These are phyloP conservation scores for Penicillium fimorum DNA, from an alignment of 495 filamentous ascomycete species.

Conservation along the genomic window DNA sequence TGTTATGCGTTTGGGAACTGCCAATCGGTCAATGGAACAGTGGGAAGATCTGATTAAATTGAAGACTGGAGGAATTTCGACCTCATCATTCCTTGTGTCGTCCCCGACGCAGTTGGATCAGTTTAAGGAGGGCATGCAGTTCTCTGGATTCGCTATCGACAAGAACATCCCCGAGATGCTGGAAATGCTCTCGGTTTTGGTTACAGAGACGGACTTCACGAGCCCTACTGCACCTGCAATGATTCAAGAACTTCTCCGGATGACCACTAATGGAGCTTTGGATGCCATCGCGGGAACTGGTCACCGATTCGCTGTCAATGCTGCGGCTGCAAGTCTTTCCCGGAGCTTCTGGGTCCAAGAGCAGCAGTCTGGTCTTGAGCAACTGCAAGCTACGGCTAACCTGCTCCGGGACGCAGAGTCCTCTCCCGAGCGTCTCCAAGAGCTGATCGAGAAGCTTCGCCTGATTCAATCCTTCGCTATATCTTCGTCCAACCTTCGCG, in stretches of 20 bases:
- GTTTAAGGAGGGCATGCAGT: slow-evolving; percentile 75
- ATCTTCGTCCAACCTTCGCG: slow-evolving; percentile 58
- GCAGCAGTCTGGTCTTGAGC: slow-evolving; percentile 79
- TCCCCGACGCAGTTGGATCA: slow-evolving; percentile 67
- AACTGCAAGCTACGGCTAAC: slow-evolving; percentile 79
- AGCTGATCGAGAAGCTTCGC: slow-evolving; percentile 82
- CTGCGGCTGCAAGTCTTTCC: slow-evolving; percentile 76
- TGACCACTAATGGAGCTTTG: slow-evolving; percentile 82
- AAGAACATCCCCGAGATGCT: slow-evolving; percentile 89
- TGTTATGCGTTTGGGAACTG: slow-evolving; percentile 88
- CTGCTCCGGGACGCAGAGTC: slow-evolving; percentile 55
- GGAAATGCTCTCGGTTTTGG: slow-evolving; percentile 72
- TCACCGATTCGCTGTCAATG: slow-evolving; percentile 78
- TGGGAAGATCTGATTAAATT: slow-evolving; percentile 93
- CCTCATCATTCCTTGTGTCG: slow-evolving; percentile 73
- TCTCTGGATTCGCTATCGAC: slow-evolving; percentile 84
- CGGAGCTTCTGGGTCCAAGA: slow-evolving; percentile 68
- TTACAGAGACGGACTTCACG: slow-evolving; percentile 87
- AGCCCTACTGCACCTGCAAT: slow-evolving; percentile 73
- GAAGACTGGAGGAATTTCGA: slow-evolving; percentile 88
- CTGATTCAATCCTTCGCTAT: slow-evolving; percentile 79
- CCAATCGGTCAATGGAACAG: slow-evolving; percentile 84
- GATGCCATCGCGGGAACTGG: slow-evolving; percentile 86
- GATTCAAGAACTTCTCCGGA: slow-evolving; percentile 81
- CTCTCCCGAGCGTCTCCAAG: slow-evolving; percentile 59